phyloP scores from a whole-genome alignment of 129 eudicot species.

The Pulicaria dysenterica region DNA sequence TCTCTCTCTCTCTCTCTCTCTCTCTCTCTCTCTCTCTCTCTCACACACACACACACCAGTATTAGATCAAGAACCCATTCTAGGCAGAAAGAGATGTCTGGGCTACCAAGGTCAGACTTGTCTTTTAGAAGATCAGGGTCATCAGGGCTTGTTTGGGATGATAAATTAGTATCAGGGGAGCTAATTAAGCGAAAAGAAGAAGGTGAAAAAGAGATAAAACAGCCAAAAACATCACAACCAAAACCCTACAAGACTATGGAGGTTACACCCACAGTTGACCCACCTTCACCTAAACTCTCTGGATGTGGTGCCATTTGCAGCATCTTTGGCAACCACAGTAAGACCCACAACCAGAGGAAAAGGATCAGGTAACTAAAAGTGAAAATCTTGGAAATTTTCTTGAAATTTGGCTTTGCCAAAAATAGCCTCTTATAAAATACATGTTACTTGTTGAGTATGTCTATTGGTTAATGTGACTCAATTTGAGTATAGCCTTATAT shows the following conservation, averaged over 20 bases:
- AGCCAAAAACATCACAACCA: constrained; percentile 31
- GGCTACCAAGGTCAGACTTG: constrained; percentile 62
- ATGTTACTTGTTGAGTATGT: constrained; percentile 18
- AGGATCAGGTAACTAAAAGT: constrained; percentile 18
- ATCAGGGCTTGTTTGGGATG: constrained; percentile 86
- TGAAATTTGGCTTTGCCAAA: constrained; percentile 12
- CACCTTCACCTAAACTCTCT: constrained; percentile 77
- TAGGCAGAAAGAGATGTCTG: constrained; percentile 45
- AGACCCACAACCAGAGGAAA: constrained; percentile 35
- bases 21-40: constrained; percentile 22
- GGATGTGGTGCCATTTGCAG: constrained; percentile 54
- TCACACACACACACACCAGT: not conserved
- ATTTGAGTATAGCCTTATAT: not conserved
- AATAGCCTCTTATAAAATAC: not conserved
- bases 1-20: constrained; percentile 17
- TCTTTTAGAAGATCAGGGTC: constrained; percentile 85
- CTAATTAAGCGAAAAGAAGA: constrained; percentile 40
- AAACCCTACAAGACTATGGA: constrained; percentile 48
- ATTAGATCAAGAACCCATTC: constrained; percentile 6
- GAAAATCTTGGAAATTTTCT: constrained; percentile 25
- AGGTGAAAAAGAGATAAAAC: constrained; percentile 26
- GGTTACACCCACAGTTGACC: constrained; percentile 57
- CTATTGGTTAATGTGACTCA: not conserved
- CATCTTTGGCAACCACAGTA: constrained; percentile 51
- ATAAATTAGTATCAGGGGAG: constrained; percentile 57